Percentiles rank a stretch among this genome's conserved stretches.
phyloP scores from a whole-genome alignment of 805 yeast species.

The Trichomonascus vanleenenianus region DNA sequence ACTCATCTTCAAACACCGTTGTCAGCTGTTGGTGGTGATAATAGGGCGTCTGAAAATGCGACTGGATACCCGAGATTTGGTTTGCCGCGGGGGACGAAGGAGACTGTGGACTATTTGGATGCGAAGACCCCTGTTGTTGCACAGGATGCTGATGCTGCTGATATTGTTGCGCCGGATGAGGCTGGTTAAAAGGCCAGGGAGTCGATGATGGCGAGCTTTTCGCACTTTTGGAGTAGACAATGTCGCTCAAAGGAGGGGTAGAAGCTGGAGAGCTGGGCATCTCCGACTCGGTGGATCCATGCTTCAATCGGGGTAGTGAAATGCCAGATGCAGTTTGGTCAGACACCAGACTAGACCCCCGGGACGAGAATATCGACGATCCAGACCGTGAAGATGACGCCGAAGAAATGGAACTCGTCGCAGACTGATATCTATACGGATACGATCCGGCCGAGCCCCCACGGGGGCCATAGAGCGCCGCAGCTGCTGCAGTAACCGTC shows the following conservation, averaged over 20 bases:
- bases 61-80: not conserved
- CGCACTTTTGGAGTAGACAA: not conserved
- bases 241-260: not conserved
- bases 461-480: no score
- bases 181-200: not conserved
- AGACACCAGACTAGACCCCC: not conserved
- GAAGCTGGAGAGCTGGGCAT: not conserved
- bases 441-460: no score
- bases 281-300: not conserved
- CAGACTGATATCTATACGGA: not conserved
- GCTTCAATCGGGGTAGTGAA: not conserved
- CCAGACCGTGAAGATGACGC: not conserved
- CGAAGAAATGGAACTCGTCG: not conserved
- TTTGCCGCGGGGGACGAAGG: not conserved
- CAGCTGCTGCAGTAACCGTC: not conserved
- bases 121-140: no score
- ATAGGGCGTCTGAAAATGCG: not conserved
- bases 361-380: not conserved
- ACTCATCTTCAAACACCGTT: not conserved
- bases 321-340: no score
- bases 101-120: not conserved
- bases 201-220: not conserved
- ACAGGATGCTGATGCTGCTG: not conserved
- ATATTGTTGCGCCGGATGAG: not conserved
- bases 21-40: slow-evolving; percentile 1